Base-by-base conservation (phyloP, 2,329 filamentous ascomycete genomes). In the Colletotrichum phormii region DNA sequence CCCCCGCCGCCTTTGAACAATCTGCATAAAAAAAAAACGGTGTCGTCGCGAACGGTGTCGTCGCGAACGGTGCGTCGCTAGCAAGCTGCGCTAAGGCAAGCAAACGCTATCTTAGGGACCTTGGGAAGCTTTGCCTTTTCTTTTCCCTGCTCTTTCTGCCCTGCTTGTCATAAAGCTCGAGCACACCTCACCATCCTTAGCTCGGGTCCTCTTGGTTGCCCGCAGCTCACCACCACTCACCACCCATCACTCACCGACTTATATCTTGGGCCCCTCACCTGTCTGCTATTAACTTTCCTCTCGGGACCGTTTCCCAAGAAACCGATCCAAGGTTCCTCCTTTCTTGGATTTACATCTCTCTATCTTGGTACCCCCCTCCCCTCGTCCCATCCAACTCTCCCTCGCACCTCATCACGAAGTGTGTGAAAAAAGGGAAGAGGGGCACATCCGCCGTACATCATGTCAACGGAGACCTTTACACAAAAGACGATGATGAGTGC, bases 161-260 rank as follows among this genome's bases (percentile, higher is more conserved):
- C 70, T 64, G 66, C 55, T 65, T 73, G 71, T 73, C 71, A 71
- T 73, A 73, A 73, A 64, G 71, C 60, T 73, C 71, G 71, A 71
- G 71, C 71, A 73, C 62, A 57, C 71, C 68, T 58, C 67, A 49
- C 35, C 13, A 49, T 66, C 49, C 49, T 33, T 54, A 46, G 35
- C 64, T 61, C 55, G 42, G 54, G 58, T 42, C 59, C 54, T 68
- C 12, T 31, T 51, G 49, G 42, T 60, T 15, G 35, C 66, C 58
- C 71, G 64, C 49, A 67, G 24, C 61, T 33, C n/a, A 49, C 24
- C 60, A 71, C 49, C 71, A 26, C 61, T 33, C n/a, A 49, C 24
- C 60, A 53, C 29, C 24, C 46, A 64, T 49, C 46, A 26, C 29
- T 54, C 49, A 64, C 61, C 5, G 66, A 73, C 71, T 65, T 73